A percentile compares a stretch with the other conserved stretches of the same genome.
These are phyloP conservation scores for Alternaria ventricosa DNA, from an alignment of 2,329 filamentous ascomycete genomes.

Conservation along the genomic window DNA sequence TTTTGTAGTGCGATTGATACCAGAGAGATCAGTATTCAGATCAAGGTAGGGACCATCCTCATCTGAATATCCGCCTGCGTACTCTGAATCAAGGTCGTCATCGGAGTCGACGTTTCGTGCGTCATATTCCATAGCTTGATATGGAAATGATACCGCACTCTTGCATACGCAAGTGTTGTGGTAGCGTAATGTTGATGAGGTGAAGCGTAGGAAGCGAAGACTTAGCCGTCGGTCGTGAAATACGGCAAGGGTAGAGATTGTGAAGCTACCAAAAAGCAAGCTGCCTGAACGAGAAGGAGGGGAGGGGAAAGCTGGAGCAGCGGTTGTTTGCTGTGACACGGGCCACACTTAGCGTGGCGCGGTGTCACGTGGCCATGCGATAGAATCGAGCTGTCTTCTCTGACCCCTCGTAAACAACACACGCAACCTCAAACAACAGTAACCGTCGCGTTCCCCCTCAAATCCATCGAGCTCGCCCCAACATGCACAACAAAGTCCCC, in stretches of 20 bases:
- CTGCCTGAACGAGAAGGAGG: background rate
- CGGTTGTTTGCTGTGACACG: background rate
- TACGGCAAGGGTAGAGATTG: background rate
- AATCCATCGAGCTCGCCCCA: constrained; percentile 64
- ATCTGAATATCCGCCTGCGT: too few species aligned
- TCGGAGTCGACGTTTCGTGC: background rate
- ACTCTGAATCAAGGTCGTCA: background rate
- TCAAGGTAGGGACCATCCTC: background rate
- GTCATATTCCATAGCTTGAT: too few species aligned
- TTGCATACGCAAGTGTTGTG: too few species aligned
- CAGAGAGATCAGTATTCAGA: background rate
- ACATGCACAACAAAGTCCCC: constrained; percentile 70
- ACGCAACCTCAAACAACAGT: constrained; percentile 50
- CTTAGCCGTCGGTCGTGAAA: background rate
- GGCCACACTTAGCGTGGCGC: background rate
- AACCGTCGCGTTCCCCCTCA: constrained; percentile 64
- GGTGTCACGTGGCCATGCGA: too few species aligned
- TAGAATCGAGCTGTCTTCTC: background rate
- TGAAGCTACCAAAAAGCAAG: background rate
- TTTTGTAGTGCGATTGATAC: background rate
- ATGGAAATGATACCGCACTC: too few species aligned
- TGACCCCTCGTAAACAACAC: background rate
- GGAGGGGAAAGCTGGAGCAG: too few species aligned
- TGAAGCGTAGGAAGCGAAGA: too few species aligned
- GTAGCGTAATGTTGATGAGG: background rate